Conservation (phyloP, 768 basidiomycete species). For the Leccinum pellstonianum region DNA sequence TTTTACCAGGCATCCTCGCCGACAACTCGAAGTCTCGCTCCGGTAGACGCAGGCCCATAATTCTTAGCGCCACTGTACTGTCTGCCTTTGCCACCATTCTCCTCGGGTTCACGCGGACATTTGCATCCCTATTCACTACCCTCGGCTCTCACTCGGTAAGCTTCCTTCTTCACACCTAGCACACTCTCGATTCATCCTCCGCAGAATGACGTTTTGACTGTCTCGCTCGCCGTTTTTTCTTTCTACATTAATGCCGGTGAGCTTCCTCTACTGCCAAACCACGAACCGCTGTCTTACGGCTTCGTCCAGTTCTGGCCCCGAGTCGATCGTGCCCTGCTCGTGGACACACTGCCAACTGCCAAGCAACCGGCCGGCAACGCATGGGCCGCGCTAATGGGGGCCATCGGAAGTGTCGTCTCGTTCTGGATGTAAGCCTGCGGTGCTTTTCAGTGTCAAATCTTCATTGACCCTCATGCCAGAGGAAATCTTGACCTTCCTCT, state of each 20-base stretch:
- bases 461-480: constrained; percentile 35
- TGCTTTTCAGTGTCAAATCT: neutral
- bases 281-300: constrained; percentile 1
- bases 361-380: constrained; percentile 87
- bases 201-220: constrained; percentile 65
- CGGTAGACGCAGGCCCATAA: constrained; percentile 85
- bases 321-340: constrained; percentile 83
- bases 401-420: constrained; percentile 79
- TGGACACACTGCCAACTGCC: constrained; percentile 75
- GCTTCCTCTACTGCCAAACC: neutral
- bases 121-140: constrained; percentile 51
- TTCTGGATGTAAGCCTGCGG: constrained; percentile 74
- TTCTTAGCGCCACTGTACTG: constrained; percentile 68
- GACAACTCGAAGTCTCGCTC: constrained; percentile 82
- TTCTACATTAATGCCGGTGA: constrained; percentile 59
- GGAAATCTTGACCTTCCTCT: constrained; percentile 77
- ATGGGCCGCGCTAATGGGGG: constrained; percentile 94
- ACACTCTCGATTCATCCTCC: neutral
- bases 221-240: constrained; percentile 72
- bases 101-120: constrained; percentile 75
- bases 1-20: constrained; percentile 55
- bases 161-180: neutral
- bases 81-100: constrained; percentile 74
- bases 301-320: constrained; percentile 64
- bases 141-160: constrained; percentile 35